Base-by-base conservation (phyloP, 2,329 filamentous ascomycete species). In the Aspergillus pseudonomiae region DNA sequence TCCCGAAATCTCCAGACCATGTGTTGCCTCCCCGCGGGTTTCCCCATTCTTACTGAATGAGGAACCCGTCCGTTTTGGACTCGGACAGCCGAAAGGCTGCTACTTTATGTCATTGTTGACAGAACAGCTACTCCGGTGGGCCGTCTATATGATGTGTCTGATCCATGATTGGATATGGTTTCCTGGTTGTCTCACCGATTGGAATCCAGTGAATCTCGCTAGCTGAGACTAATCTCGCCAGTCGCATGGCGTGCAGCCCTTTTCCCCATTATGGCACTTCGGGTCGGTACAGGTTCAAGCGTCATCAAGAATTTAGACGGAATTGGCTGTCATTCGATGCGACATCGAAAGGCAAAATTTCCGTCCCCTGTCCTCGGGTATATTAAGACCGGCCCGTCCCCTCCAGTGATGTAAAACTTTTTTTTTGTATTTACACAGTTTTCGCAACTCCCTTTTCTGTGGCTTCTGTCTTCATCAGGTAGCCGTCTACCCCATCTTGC, bases 251-350 rank as follows among this genome's bases (percentile, higher is more conserved):
- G 28, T 32, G 9, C 39, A 48, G 55, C 55, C 56, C 56, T 34
- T 46, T 50, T 50, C 32, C 39, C 48, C 46, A 50, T 54, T 50
- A 34, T 46, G 28, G 28, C 54, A 36, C 46, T 32, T 60, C 58
- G 58, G 58, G 58, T 60, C 50, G 58, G 50, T 53, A 55, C 39
- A 54, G 36, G 45, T 21, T 53, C 45, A 58, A 56, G 45, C 54
- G 32, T 12, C 34, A 55, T 55, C 34, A 55, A 14, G 32, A 36
- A 24, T 55, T 55, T 24, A 10, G 32, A 26, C 52, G 52, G 52
- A 55, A 21, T 26, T 55, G 52, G 32, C 52, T 21, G 52, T 50
- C 55, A 41, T 50, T 45, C 34, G 43, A 55, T 48, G 50, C 53
- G 26, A 48, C 21, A 24, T 30, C 4, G 28, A 26, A 39, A 52